Evolutionary conservation across 2,329 filamentous ascomycete genomes (phyloP), one percentile per base, ranked within the genome.

Genomic region (Diplodia mutila): DNA sequence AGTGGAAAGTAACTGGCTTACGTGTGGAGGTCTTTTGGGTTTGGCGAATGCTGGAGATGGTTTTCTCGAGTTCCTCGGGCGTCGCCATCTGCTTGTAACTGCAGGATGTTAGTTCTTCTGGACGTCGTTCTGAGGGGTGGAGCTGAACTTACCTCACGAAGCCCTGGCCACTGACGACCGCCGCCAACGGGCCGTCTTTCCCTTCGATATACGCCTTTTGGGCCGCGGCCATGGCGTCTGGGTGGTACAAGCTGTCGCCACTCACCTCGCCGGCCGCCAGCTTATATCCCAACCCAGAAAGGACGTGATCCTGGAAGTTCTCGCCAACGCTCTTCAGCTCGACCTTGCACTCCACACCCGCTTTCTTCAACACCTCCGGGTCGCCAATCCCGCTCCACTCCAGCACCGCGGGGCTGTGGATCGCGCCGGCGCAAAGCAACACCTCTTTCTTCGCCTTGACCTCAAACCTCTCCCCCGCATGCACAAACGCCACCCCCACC

Each of bases 271-370:
- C 67, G 4, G 27, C 12, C 6, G 59, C 59, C 27, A 63, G 3
- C n/a, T 51, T 48, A 5, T 51, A 63, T 1, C 42, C 59, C 11
- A n/a, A 12, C 1, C 69, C 69, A 4, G 68, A 71, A 54, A 73
- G 73, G n/a, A 73, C 72, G 48, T 78, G 76, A 49, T 79, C 77
- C 48, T 76, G 75, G 21, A 79, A 67, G 55, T 78, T 77, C 39
- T 78, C 75, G 2, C 78, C 78, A 1, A 80, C 76, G 6, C 66
- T 68, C 0, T 73, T 72, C 27, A 75, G 71, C 4, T 75, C 71
- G 3, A 78, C 73, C 23, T 75, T 59, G 2, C 73, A 69, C 0
- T 74, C 67, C 0, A 80, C 72, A 5, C 74, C 74, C 29, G 71
- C 71, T 27, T 73, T 72, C 37, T 54, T 9, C 32, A 69, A 48